Base-by-base conservation (phyloP, 352 stramenopile species). In the Saprolegnia diclina region DNA sequence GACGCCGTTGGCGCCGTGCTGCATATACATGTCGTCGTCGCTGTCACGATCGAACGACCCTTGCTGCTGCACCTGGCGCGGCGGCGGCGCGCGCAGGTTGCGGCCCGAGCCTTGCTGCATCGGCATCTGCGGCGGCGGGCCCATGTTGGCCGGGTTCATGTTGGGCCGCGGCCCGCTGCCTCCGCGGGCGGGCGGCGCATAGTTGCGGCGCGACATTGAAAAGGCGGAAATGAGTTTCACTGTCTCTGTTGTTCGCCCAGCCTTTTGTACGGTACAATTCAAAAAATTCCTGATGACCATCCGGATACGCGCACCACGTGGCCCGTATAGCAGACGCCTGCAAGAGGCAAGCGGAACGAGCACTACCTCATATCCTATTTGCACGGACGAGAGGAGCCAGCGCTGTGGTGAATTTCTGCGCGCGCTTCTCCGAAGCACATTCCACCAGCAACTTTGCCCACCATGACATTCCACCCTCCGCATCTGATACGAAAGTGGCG, bases 201-300 rank as follows among this genome's bases (percentile, higher is more conserved):
- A 69, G 63, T 69, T 69, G 42, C 57, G 57, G 37, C 44, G 63
- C 19, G 63, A 63, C 63, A 69, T 69, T 13, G 45, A 59, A 48
- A 48, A 48, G 42, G 42, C 42, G 42, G 42, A 48, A 48, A 48
- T 48, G 42, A 48, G 42, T 48, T 48, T 48, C 7, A n/a, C 42
- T 48, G 42, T 48, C 42, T 48, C 42, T 48, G 42, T 14, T 35
- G 29, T 48, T 14, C 42, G 42, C 42, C 42, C 52, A 59, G 52
- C 52, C 52, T 59, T 59, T 59, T 59, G 24, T 59, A 42, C 52
- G 11, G 52, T 48, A 48, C 42, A 48, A 59, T 59, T 35, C 35
- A n/a, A 59, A n/a, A 59, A 16, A 59, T 59, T 59, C 52, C 35
- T 59, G 24, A 59, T 40, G 52, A 59, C 52, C 52, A 59, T 59